These are phyloP conservation scores for Prototheca stagnorum DNA, from an alignment of 163 green algal species.

Conservation along the genomic window DNA sequence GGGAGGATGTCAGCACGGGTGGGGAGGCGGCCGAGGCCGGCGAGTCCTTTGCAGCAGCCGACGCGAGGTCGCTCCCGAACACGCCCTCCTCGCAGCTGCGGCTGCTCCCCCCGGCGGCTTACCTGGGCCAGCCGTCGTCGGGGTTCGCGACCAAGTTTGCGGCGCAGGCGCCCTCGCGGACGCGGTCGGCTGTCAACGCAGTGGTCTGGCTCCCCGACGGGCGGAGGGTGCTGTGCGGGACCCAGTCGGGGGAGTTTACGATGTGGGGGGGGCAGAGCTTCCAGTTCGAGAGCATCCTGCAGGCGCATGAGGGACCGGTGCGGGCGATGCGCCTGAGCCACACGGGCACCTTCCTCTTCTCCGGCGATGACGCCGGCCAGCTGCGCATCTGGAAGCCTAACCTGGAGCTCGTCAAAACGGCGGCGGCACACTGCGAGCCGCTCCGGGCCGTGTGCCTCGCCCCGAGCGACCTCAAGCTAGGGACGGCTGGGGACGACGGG, in stretches of 20 bases:
- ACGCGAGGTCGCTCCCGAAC: no score
- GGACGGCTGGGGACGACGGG: constrained; percentile 67
- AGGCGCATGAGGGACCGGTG: constrained; percentile 63
- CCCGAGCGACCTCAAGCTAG: constrained; percentile 79
- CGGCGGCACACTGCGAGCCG: constrained; percentile 56
- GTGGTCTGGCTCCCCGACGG: constrained; percentile 72
- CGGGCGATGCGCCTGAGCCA: constrained; percentile 50
- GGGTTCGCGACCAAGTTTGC: constrained; percentile 66
- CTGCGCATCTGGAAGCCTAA: constrained; percentile 40
- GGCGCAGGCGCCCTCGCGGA: constrained; percentile 50
- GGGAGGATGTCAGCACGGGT: no score
- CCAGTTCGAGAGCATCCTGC: constrained; percentile 74
- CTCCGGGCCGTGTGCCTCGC: constrained; percentile 51
- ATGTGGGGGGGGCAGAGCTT: constrained; percentile 71
- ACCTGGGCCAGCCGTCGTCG: constrained; percentile 39
- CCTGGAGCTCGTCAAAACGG: constrained; percentile 32
- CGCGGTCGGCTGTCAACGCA: constrained; percentile 41
- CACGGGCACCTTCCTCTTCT: constrained; percentile 65
- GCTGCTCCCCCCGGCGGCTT: constrained; percentile 49
- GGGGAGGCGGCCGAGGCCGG: no score
- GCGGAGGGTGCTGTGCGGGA: constrained; percentile 60
- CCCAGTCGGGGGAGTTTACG: constrained; percentile 70
- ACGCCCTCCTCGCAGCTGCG: no score
- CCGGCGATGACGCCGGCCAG: constrained; percentile 42
- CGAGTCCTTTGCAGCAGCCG: no score